Evolutionary conservation across 208 protist species (phyloP), one percentile per base, ranked within the genome.

Genomic region (Acanthamoeba healyi): DNA sequence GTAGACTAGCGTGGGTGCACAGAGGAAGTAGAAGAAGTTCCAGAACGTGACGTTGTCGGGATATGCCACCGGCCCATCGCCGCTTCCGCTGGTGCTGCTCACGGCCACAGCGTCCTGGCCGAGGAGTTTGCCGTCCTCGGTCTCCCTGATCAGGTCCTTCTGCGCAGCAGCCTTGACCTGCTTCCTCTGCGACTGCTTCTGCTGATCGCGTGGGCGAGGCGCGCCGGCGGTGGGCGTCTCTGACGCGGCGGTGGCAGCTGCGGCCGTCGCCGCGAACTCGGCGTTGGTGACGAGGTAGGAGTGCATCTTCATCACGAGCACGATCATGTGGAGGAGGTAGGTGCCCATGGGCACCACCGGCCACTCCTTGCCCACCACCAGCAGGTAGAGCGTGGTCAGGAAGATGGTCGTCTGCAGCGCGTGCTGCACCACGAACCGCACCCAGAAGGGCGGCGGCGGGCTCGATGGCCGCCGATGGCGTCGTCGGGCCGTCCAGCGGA

Each of bases 1-100:
- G 92, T 97, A 98, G 42, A 97, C 96, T 6, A 98, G 74, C 7
- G 97, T 98, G 67, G 97, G 97, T 5, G 90, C 95, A 34, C 95
- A 42, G 26, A 98, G 90, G 74, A 97, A 98, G 65, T 97, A 96
- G 51, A 94, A 81, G 24, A 96, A 96, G 67, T 97, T 94, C 19
- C 38, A 32, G 15, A 98, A 49, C 5, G 77, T 94, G 38, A 98
- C 91, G 70, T 95, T 97, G 67, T 95, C 54, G 54, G 91, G 96
- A 90, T 95, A 97, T 5, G 46, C 15, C 34, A 93, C 67, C 19
- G 32, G 14, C 34, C 32, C 67, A 9, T 74, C 56, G 22, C 70
- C 6, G 6, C 70, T 79, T 79, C 34, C n/a, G 29, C 44, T 49
- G 54, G 54, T 24, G 1, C 54, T 61, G n/a, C n/a, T n/a, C n/a